Conservation (phyloP, 164 flowering plant species). For the Echeveria elegans region DNA sequence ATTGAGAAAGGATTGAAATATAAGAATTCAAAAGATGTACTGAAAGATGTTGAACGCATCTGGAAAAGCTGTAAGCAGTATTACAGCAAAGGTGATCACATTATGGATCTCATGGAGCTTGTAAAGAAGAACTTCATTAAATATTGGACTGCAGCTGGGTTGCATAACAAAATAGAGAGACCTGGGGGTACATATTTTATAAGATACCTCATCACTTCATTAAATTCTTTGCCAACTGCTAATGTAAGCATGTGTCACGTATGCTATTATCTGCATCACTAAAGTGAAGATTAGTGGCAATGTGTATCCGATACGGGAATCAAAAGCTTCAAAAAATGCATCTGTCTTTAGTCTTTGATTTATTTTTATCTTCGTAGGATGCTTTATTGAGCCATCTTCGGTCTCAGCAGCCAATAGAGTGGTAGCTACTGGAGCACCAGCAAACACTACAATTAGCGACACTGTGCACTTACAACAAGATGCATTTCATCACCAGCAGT, state of each 20-base stretch:
- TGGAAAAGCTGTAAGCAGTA: conserved; percentile 91
- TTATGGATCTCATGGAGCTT: conserved; percentile 84
- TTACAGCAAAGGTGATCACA: conserved; percentile 89
- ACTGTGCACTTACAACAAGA: not conserved
- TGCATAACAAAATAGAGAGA: conserved; percentile 34
- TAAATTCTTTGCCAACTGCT: not conserved
- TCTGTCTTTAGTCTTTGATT: not conserved
- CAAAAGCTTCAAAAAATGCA: not conserved
- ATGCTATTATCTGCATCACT: not conserved
- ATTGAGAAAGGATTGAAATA: conserved; percentile 71
- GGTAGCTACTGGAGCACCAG: not conserved
- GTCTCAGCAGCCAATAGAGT: not conserved
- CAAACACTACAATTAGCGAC: not conserved
- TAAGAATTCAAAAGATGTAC: conserved; percentile 74
- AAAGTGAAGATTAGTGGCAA: not conserved
- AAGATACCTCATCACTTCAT: not conserved
- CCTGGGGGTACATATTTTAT: not conserved
- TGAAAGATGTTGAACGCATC: conserved; percentile 78
- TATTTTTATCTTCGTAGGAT: not conserved
- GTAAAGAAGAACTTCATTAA: conserved; percentile 86
- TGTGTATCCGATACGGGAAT: not conserved
- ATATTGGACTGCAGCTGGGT: conserved; percentile 81
- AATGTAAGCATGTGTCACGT: not conserved
- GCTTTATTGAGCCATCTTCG: not conserved
- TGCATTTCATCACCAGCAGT: conserved; percentile 3